Evolutionary conservation across 2,329 filamentous ascomycete genomes (phyloP), one percentile per base, ranked within the genome.

Genomic region (Daldinia sp.): DNA sequence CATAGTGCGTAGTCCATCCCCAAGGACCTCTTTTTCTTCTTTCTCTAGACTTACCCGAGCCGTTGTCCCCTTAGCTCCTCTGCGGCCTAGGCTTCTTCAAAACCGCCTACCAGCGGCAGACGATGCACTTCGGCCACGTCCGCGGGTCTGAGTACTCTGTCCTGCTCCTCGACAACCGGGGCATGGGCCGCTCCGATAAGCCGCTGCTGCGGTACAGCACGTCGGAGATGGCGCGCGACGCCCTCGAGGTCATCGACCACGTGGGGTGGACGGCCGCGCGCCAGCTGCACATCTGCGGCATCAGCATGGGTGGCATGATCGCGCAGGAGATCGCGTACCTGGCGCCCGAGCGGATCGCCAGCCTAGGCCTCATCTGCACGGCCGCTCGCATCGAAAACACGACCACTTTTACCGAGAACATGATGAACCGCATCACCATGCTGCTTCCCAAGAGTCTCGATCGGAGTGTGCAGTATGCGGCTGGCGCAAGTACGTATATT

Each of bases 241-340:
- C 88, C 26, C 77, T 94, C 71, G 92, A 96, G 74, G 82, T 96
- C 18, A 78, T 78, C 44, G 83, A 87, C 68, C 83, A 89, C 74
- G 78, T 96, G 9, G 89, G 88, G 69, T 97, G 92, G 92, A 89
- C 77, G 7, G 77, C 65, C 54, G 79, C 60, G 70, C 85, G 76
- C 74, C 83, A 74, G 81, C 85, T 82, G 78, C 89, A 97, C 81
- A 78, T 97, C 59, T 84, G 92, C 37, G 94, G 93, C 63, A 89
- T 95, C 71, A 93, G 90, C 66, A 92, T 97, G 87, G 93, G 93
- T 70, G 93, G 94, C 75, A 97, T 97, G 94, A 95, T 97, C 74
- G 89, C 92, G 2, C 94, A 97, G 80, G 94, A 97, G 81, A 76
- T 97, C 3, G 88, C 86, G 23, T 82, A 80, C 72, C 78, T 83